Percentiles rank a stretch among this genome's conserved stretches.
Conservation (phyloP, 140 eudicot genomes). For the Anethum foeniculum region DNA sequence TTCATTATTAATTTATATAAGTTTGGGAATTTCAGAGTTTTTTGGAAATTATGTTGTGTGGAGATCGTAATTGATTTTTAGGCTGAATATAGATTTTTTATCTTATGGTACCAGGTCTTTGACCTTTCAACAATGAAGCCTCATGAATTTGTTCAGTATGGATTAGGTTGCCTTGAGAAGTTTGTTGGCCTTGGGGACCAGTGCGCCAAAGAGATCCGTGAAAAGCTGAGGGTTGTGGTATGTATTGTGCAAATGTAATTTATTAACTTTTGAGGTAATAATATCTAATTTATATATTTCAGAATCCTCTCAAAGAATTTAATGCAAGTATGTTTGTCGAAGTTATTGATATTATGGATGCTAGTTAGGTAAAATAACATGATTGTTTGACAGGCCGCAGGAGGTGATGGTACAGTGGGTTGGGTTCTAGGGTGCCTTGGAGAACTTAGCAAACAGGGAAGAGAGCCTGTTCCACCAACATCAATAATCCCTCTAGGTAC, state of each 20-base stretch:
- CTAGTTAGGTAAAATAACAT: neutral
- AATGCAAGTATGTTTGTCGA: neutral
- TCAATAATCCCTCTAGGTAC: slow-evolving; percentile 91
- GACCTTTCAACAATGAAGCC: slow-evolving; percentile 67
- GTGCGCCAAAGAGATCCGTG: slow-evolving; percentile 74
- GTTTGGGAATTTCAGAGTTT: neutral
- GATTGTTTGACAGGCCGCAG: slow-evolving; percentile 67
- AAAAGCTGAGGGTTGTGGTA: slow-evolving; percentile 82
- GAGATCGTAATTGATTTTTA: neutral
- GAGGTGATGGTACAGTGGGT: slow-evolving; percentile 99
- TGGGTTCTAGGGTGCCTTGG: slow-evolving; percentile 95
- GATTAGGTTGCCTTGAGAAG: slow-evolving; percentile 80
- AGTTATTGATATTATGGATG: neutral
- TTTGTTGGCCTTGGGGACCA: slow-evolving; percentile 62
- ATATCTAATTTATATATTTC: neutral
- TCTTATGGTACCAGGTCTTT: slow-evolving; percentile 40
- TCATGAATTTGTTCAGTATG: slow-evolving; percentile 59
- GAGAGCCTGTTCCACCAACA: slow-evolving; percentile 87
- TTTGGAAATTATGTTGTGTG: neutral
- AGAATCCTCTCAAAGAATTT: neutral
- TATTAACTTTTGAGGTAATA: neutral
- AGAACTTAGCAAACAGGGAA: slow-evolving; percentile 66
- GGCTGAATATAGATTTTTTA: slow-evolving; percentile 1
- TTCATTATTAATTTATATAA: neutral
- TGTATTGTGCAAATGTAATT: slow-evolving; percentile 4